Conservation (phyloP, 1,284 basidiomycete genomes). For the Trametes hirsuta region DNA sequence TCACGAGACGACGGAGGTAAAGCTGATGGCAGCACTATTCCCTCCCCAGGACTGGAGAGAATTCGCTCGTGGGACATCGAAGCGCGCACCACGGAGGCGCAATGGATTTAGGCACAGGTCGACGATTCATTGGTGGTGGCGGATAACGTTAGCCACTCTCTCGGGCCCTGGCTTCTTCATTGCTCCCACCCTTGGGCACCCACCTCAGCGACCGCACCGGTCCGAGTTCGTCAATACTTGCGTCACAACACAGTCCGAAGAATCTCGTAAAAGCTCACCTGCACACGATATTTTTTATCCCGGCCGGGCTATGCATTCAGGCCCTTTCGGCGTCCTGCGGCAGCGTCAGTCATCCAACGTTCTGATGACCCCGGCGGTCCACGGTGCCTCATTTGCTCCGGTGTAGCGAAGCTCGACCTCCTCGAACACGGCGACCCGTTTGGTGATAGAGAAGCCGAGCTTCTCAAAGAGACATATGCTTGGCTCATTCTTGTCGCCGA, state of each 20-base stretch:
- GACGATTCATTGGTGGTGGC: neutral
- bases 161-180: neutral
- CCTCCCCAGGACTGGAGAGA: no score
- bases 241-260: neutral
- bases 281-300: neutral
- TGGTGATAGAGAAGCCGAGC: conserved; percentile 69
- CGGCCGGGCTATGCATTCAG: no score
- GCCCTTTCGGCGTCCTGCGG: no score
- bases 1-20: no score
- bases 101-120: neutral
- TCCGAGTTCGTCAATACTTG: neutral
- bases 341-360: neutral
- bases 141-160: neutral
- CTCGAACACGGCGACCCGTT: conserved; percentile 69
- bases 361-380: conserved; percentile 13
- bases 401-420: conserved; percentile 70
- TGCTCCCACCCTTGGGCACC: neutral
- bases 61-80: conserved; percentile 1
- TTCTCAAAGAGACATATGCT: conserved; percentile 67
- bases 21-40: no score
- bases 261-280: neutral
- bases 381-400: conserved; percentile 7
- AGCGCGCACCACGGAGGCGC: neutral
- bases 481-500: conserved; percentile 53
- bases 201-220: neutral